phyloP scores from a whole-genome alignment of 768 basidiomycete genomes.

The Psilocybe azurescens region DNA sequence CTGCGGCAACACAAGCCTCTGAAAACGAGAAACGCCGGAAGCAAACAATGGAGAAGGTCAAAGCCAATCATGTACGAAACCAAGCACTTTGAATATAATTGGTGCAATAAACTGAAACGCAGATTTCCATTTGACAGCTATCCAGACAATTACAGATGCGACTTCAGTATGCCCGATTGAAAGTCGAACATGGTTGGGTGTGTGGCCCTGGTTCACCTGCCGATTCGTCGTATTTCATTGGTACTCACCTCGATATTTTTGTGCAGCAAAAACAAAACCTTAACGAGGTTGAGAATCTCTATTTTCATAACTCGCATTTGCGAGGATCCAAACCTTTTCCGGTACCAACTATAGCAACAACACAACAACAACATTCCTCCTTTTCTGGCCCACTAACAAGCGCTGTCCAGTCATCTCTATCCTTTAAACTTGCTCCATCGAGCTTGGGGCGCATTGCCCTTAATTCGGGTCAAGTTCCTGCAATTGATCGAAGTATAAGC shows the following conservation, averaged over 20 bases:
- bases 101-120: neutral
- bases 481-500: slow-evolving; percentile 9
- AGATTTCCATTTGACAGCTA: slow-evolving; percentile 45
- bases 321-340: slow-evolving; percentile 40
- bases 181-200: slow-evolving; percentile 86
- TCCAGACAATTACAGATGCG: slow-evolving; percentile 76
- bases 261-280: slow-evolving; percentile 75
- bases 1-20: slow-evolving; percentile 32
- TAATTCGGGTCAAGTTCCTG: neutral
- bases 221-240: neutral
- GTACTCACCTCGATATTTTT: slow-evolving; percentile 8
- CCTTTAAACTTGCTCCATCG: slow-evolving; percentile 27
- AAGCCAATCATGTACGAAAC: slow-evolving; percentile 58
- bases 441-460: slow-evolving; percentile 10
- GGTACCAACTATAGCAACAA: slow-evolving; percentile 28
- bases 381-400: slow-evolving; percentile 11
- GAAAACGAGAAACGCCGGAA: slow-evolving; percentile 52
- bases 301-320: slow-evolving; percentile 74
- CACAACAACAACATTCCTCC: slow-evolving; percentile 27
- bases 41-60: slow-evolving; percentile 59
- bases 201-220: slow-evolving; percentile 27
- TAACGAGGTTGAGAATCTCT: slow-evolving; percentile 84
- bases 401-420: slow-evolving; percentile 28
- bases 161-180: slow-evolving; percentile 77
- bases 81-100: neutral